A percentile compares a stretch with the other conserved stretches of the same genome.
Conservation (phyloP, 371 early-diverging fungal species). For the Choanephora cucurbitarum region DNA sequence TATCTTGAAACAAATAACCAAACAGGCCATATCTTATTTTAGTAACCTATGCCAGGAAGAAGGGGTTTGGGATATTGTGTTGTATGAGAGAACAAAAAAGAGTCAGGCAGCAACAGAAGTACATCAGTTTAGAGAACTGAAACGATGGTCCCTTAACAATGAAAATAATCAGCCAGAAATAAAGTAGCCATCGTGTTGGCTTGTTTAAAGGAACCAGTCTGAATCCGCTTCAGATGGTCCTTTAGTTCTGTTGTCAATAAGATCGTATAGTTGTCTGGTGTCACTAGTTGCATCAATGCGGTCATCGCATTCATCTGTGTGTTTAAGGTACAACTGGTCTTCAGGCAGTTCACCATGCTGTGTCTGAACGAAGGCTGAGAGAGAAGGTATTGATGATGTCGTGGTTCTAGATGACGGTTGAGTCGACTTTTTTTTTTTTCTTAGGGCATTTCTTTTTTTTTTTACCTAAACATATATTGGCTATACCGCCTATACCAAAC, state of each 20-base stretch:
- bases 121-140: conserved; percentile 30
- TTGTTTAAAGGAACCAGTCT: not conserved
- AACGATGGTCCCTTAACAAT: conserved; percentile 20
- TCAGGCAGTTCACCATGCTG: conserved; percentile 25
- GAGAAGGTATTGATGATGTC: conserved; percentile 37
- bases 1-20: no score
- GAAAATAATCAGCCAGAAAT: conserved; percentile 37
- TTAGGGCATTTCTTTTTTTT: no score
- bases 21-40: no score
- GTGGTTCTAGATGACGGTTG: conserved; percentile 28
- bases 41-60: no score
- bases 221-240: conserved; percentile 1
- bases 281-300: conserved; percentile 38
- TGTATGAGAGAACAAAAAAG: no score
- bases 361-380: conserved; percentile 25
- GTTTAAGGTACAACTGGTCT: conserved; percentile 16
- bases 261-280: conserved; percentile 18
- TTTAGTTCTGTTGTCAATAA: conserved; percentile 28
- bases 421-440: not conserved
- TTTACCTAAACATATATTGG: conserved; percentile 54
- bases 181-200: conserved; percentile 24
- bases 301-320: conserved; percentile 45
- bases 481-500: conserved; percentile 57
- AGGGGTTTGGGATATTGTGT: no score
- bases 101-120: conserved; percentile 20